Evolutionary conservation across 306 rosid species (phyloP).

Genomic region (Crotalaria pallida): DNA sequence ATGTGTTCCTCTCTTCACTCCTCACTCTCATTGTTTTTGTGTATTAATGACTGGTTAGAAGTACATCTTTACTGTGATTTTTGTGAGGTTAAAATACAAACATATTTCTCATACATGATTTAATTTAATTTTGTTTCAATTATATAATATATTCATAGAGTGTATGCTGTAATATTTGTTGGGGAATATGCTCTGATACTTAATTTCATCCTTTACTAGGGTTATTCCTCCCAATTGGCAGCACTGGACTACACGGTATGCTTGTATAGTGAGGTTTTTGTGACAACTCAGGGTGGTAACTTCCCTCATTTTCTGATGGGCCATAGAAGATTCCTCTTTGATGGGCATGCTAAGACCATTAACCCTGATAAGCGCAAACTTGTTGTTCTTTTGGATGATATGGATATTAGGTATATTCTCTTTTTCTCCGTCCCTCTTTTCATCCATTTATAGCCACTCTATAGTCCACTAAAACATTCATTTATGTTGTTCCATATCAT

Average conservation of each 20-base stretch:
- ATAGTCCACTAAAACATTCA: conserved; percentile 13
- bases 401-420: conserved; percentile 48
- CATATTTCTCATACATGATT: background rate
- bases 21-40: background rate
- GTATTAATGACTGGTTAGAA: conserved; percentile 1
- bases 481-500: background rate
- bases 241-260: conserved; percentile 86
- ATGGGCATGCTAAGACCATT: conserved; percentile 87
- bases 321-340: conserved; percentile 73
- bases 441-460: conserved; percentile 5
- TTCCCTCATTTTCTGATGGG: conserved; percentile 99
- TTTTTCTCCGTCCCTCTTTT: background rate
- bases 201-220: conserved; percentile 42
- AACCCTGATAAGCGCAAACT: conserved; percentile 93
- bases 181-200: conserved; percentile 9
- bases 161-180: background rate
- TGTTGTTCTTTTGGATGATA: conserved; percentile 61
- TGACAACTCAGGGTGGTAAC: conserved; percentile 99
- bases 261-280: conserved; percentile 89
- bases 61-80: background rate
- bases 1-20: conserved; percentile 16
- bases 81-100: background rate
- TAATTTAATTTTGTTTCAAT: background rate
- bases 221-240: conserved; percentile 90
- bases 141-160: background rate